A percentile compares a stretch with the other conserved stretches of the same genome.
These are phyloP conservation scores for Colletotrichum cordylinicola DNA, from an alignment of 2,329 filamentous ascomycete genomes.

Conservation along the genomic window DNA sequence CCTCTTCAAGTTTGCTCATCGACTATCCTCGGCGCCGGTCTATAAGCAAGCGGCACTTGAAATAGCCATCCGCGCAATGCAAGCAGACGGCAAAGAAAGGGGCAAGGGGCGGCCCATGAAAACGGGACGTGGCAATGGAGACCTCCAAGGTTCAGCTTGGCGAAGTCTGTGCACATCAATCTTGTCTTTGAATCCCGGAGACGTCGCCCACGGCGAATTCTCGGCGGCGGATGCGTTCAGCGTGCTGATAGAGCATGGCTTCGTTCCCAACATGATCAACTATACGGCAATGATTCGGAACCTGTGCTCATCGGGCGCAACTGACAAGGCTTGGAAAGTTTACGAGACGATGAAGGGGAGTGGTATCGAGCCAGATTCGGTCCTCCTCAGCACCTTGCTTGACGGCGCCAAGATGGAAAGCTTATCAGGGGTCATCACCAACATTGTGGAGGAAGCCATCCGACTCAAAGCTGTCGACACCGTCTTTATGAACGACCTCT, in stretches of 20 bases:
- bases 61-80: slow-evolving; percentile 42
- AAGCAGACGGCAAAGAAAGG: slow-evolving; percentile 15
- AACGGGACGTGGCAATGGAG: slow-evolving; percentile 33
- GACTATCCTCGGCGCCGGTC: slow-evolving; percentile 43
- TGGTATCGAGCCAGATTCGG: slow-evolving; percentile 66
- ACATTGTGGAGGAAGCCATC: slow-evolving; percentile 37
- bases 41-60: slow-evolving; percentile 50
- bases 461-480: slow-evolving; percentile 54
- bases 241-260: slow-evolving; percentile 62
- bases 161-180: slow-evolving; percentile 65
- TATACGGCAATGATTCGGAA: slow-evolving; percentile 76
- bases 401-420: slow-evolving; percentile 68
- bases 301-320: slow-evolving; percentile 69
- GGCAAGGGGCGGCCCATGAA: background rate
- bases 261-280: slow-evolving; percentile 66
- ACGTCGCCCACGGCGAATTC: slow-evolving; percentile 27
- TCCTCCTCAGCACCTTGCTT: slow-evolving; percentile 74
- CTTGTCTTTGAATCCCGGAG: slow-evolving; percentile 44
- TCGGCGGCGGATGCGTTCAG: slow-evolving; percentile 60
- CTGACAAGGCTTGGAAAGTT: slow-evolving; percentile 68
- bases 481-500: slow-evolving; percentile 54
- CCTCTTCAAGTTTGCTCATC: slow-evolving; percentile 51
- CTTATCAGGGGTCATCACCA: slow-evolving; percentile 57
- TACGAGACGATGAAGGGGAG: slow-evolving; percentile 66
- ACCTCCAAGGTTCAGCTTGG: slow-evolving; percentile 52